These are phyloP conservation scores for Zygosaccharomyces pseudorouxii DNA, from an alignment of 805 yeast genomes.

Conservation along the genomic window DNA sequence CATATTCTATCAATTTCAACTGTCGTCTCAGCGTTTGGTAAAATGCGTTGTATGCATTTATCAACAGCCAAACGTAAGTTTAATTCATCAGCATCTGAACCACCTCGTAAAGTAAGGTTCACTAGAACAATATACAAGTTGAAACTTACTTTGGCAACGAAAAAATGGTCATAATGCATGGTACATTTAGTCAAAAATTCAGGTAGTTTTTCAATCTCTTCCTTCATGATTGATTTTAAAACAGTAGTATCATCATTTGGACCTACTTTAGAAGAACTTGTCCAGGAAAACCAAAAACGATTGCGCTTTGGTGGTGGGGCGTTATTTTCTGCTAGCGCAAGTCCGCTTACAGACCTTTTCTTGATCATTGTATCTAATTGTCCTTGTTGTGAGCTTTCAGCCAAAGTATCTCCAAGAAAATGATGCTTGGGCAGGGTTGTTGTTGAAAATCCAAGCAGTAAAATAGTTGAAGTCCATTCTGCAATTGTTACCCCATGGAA, in stretches of 20 bases:
- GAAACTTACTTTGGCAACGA: slow-evolving; percentile 60
- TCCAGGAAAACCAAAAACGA: background rate
- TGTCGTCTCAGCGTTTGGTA: slow-evolving; percentile 30
- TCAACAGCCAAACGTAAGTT: slow-evolving; percentile 39
- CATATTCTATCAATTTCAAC: slow-evolving; percentile 31
- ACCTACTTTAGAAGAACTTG: background rate
- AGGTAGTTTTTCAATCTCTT: slow-evolving; percentile 45
- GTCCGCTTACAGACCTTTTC: slow-evolving; percentile 13
- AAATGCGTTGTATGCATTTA: slow-evolving; percentile 23
- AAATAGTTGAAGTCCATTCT: slow-evolving; percentile 34
- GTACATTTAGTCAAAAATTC: slow-evolving; percentile 48
- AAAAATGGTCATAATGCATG: slow-evolving; percentile 40
- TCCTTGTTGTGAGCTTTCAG: slow-evolving; percentile 3
- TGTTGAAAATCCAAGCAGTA: slow-evolving; percentile 34
- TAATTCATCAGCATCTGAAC: slow-evolving; percentile 65
- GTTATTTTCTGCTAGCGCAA: background rate
- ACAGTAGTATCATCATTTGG: slow-evolving; percentile 16
- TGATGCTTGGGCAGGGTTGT: slow-evolving; percentile 24
- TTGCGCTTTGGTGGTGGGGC: background rate
- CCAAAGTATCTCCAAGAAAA: slow-evolving; percentile 16
- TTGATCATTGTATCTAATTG: slow-evolving; percentile 2
- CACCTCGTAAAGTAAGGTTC: slow-evolving; percentile 58
- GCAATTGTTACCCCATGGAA: slow-evolving; percentile 33
- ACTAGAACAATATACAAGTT: slow-evolving; percentile 54
- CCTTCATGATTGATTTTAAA: slow-evolving; percentile 40